Evolutionary conservation across 2,329 filamentous ascomycete genomes (phyloP), one percentile per base, ranked within the genome.

Genomic region (Monosporascus sp.): DNA sequence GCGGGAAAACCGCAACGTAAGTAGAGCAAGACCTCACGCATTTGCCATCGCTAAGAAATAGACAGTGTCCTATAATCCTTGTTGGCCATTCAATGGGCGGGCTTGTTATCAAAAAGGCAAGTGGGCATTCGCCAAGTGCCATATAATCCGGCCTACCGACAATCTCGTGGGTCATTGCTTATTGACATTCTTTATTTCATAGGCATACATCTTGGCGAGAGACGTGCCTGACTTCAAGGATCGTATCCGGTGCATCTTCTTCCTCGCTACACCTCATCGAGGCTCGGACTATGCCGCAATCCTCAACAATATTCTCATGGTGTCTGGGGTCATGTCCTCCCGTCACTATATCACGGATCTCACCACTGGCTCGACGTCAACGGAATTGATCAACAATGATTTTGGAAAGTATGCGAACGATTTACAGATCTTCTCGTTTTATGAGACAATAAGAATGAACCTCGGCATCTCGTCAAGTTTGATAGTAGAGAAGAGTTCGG

Each of bases 201-300:
- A 59, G 57, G 55, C 60, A 5, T 67, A 59, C 45, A 63, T 61
- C 11, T 48, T 67, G 5, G 59, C 62, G 11, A 56, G 49, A 47
- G 45, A 64, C 4, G 49, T 52, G 20, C 31, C 52, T 3, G 48
- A 52, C 14, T 66, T 51, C 49, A 51, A n/a, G 41, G 44, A 41
- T n/a, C 60, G 64, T 17, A 61, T 68, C 7, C 58, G 57, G 34
- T 58, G 57, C 37, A 66, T 72, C 7, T 65, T 66, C 56, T 72
- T 73, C 54, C 59, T 73, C 7, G 67, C 68, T 1, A 71, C 70
- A 4, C 70, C 70, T 1, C 70, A 73, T 49, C 53, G 65, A 14
- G 70, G 69, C 0, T 66, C 69, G 1, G 59, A 70, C 41, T 64
- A 61, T 43, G 66, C 66, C 2, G 52, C 56, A 19, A 55, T 59